Conservation (phyloP, 2,329 filamentous ascomycete genomes). For the Aspergillus aculeatus region DNA sequence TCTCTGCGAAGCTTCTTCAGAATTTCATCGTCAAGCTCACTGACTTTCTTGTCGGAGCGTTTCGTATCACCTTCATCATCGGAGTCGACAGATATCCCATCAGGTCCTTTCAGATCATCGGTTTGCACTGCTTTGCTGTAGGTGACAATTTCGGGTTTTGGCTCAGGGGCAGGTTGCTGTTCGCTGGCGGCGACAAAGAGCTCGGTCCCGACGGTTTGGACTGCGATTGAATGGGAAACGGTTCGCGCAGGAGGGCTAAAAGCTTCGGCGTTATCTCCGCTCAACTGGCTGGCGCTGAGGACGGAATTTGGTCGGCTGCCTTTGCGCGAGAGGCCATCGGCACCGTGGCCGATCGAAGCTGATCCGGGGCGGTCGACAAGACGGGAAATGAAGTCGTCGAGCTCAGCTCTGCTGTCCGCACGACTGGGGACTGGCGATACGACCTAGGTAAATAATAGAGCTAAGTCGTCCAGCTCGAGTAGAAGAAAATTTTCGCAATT, state of each 20-base stretch:
- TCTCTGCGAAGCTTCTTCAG: constrained; percentile 80
- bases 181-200: constrained; percentile 77
- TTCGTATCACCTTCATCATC: constrained; percentile 67
- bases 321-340: constrained; percentile 46
- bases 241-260: constrained; percentile 42
- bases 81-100: constrained; percentile 57
- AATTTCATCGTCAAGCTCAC: constrained; percentile 84
- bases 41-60: constrained; percentile 72
- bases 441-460: constrained; percentile 48
- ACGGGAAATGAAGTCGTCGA: constrained; percentile 81
- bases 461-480: constrained; percentile 9
- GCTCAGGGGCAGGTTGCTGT: constrained; percentile 55
- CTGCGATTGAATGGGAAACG: constrained; percentile 49
- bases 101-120: constrained; percentile 63
- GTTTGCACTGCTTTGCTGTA: constrained; percentile 98
- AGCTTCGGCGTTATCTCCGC: constrained; percentile 60
- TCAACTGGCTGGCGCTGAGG: constrained; percentile 76
- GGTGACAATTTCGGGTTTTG: constrained; percentile 73
- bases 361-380: constrained; percentile 75
- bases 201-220: constrained; percentile 72
- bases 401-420: constrained; percentile 64
- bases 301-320: constrained; percentile 83
- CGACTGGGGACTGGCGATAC: constrained; percentile 69
- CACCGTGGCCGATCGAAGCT: constrained; percentile 58
- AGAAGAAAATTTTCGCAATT: background rate